Evolutionary conservation across 1,284 basidiomycete species (phyloP), one percentile per base, ranked within the genome.

Genomic region (Abortiporus biennis): DNA sequence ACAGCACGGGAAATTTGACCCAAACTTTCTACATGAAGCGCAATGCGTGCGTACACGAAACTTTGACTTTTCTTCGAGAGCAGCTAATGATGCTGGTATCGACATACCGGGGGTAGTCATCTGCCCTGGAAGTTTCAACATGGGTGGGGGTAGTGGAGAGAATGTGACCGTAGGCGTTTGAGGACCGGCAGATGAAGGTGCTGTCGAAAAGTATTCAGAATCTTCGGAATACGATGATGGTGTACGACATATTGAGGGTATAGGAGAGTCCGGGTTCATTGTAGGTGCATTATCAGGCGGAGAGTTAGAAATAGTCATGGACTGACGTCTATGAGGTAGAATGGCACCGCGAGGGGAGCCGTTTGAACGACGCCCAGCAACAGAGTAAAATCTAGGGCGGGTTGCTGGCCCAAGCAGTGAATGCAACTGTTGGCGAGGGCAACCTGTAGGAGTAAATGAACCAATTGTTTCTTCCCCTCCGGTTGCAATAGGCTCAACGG

Each of bases 1-100:
- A 56, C 83, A 86, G 25, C 71, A 71, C 6, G 83, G 82, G 57
- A 73, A 85, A 50, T 83, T 79, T 20, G 64, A 63, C 1, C 84
- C 83, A 2, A 51, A 46, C 54, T 70, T 76, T 23, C 63, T 64
- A 56, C 83, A 86, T 1, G 78, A 71, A 5, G 76, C 69, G 50
- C 83, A 86, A 24, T 62, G 52, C 3, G 56, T 56, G 40, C 47
- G 59, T 16, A 57, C 57, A 41, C 73, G 71, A 44, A 85, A 61
- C 53, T 65, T 76, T 4, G 81, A 84, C 36, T 64, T 60, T 27
- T 61, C 63, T 60, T 85, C 81, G 4, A 82, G 56, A 5, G 63
- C 65, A 24, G 71, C 74, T 4, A 82, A 57, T 5, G 63, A 64
- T 25, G 71, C 72, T 20, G 13, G 54, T 51, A 36, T 53, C 43